These are phyloP conservation scores for Dentipellis sp. DNA, from an alignment of 768 basidiomycete genomes.

Conservation along the genomic window DNA sequence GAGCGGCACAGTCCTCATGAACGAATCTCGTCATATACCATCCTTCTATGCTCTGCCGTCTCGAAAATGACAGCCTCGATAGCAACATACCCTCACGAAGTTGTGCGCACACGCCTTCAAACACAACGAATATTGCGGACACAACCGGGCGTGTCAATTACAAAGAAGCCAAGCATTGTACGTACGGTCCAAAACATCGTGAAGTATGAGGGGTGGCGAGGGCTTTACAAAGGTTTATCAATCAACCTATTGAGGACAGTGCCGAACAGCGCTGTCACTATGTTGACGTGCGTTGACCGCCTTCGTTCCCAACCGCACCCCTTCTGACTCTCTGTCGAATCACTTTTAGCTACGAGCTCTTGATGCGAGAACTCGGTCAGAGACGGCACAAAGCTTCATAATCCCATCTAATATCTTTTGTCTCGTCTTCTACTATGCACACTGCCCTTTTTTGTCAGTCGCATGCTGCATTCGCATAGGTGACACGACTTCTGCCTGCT, in stretches of 20 bases:
- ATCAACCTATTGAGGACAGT: slow-evolving; percentile 92
- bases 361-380: slow-evolving; percentile 25
- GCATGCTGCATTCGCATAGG: no score
- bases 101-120: slow-evolving; percentile 95
- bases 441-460: no score
- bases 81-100: slow-evolving; percentile 97
- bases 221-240: slow-evolving; percentile 89
- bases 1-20: slow-evolving; percentile 7
- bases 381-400: not conserved
- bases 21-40: slow-evolving; percentile 47
- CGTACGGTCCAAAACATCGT: slow-evolving; percentile 68
- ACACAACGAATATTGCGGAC: slow-evolving; percentile 51
- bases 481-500: no score
- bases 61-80: slow-evolving; percentile 96
- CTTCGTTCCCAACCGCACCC: slow-evolving; percentile 8
- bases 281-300: slow-evolving; percentile 65
- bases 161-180: slow-evolving; percentile 57
- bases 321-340: not conserved
- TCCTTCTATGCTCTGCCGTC: slow-evolving; percentile 84
- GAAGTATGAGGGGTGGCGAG: slow-evolving; percentile 77
- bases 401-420: no score
- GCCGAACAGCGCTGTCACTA: slow-evolving; percentile 92
- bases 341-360: slow-evolving; percentile 29
- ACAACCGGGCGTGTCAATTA: slow-evolving; percentile 49
- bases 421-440: no score